phyloP scores from a whole-genome alignment of 768 basidiomycete species.

The Rhodosporidiobolus sp. region DNA sequence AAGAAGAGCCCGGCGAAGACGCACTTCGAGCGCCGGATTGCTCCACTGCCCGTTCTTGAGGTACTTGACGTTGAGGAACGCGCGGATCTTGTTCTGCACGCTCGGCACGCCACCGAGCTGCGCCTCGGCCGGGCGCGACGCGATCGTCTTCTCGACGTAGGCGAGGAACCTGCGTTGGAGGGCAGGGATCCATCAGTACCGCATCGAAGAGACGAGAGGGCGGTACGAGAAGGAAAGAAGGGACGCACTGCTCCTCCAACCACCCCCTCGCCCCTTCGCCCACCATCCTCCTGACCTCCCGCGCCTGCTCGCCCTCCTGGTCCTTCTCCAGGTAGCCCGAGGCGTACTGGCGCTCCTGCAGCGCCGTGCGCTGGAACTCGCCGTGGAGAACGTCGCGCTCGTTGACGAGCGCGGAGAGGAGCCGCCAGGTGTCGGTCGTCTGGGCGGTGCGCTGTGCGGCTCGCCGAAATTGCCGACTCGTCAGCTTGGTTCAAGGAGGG shows the following conservation, averaged over 20 bases:
- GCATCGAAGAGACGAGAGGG: not conserved
- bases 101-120: conserved; percentile 87
- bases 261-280: conserved; percentile 73
- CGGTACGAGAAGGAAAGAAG: not conserved
- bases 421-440: conserved; percentile 48
- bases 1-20: conserved; percentile 35
- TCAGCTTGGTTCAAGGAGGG: not conserved
- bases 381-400: conserved; percentile 48
- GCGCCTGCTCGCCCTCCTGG: conserved; percentile 60
- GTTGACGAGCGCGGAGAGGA: conserved; percentile 48
- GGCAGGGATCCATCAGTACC: not conserved
- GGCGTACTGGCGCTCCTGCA: conserved; percentile 79
- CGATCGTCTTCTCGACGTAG: conserved; percentile 71
- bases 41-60: conserved; percentile 80
- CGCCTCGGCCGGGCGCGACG: conserved; percentile 76
- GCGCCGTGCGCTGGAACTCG: conserved; percentile 54
- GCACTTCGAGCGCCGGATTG: conserved; percentile 72
- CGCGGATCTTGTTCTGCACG: conserved; percentile 80
- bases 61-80: conserved; percentile 76
- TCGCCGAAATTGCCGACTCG: no score
- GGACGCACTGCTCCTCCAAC: conserved; percentile 70
- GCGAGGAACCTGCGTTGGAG: conserved; percentile 45
- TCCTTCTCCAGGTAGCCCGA: conserved; percentile 65
- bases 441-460: conserved; percentile 45
- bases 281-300: conserved; percentile 66